Conservation (phyloP, 805 yeast species). For the Yamadazyma philogaea region DNA sequence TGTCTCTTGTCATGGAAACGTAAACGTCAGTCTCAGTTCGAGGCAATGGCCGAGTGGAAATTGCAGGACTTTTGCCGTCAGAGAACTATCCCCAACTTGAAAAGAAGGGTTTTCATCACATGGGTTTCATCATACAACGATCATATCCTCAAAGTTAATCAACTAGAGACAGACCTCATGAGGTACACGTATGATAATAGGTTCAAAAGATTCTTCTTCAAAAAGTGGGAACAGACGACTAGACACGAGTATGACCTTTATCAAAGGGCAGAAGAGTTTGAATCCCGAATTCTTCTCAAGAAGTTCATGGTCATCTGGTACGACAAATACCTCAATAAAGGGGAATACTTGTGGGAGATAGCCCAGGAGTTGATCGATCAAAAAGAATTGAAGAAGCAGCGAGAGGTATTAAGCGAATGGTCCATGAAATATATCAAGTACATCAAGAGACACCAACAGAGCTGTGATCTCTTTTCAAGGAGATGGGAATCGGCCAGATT, state of each 20-base stretch:
- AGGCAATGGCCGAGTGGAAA: conserved; percentile 16
- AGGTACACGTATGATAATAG: conserved; percentile 3
- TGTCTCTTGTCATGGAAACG: conserved; percentile 23
- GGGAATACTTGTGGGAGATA: conserved; percentile 23
- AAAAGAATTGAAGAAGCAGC: conserved; percentile 23
- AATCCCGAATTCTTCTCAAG: conserved; percentile 19
- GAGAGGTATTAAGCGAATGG: conserved; percentile 33
- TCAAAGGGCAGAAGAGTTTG: conserved; percentile 19
- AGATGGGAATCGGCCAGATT: conserved; percentile 29
- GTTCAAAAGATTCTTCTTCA: conserved; percentile 4
- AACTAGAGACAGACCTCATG: neutral
- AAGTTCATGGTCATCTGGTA: conserved; percentile 34
- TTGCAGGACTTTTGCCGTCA: conserved; percentile 18
- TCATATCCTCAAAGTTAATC: conserved; percentile 6
- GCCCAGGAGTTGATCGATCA: conserved; percentile 30
- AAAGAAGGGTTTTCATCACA: conserved; percentile 11
- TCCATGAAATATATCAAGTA: conserved; percentile 32
- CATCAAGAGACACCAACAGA: conserved; percentile 32
- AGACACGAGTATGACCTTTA: neutral
- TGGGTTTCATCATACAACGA: conserved; percentile 25
- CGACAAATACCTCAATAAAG: conserved; percentile 24
- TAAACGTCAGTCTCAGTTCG: conserved; percentile 20
- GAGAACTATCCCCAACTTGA: conserved; percentile 14
- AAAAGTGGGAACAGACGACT: conserved; percentile 15
- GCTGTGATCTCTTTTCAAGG: conserved; percentile 30